These are phyloP conservation scores for Biscogniauxia mediterranea DNA, from an alignment of 2,329 filamentous ascomycete species.

Conservation along the genomic window DNA sequence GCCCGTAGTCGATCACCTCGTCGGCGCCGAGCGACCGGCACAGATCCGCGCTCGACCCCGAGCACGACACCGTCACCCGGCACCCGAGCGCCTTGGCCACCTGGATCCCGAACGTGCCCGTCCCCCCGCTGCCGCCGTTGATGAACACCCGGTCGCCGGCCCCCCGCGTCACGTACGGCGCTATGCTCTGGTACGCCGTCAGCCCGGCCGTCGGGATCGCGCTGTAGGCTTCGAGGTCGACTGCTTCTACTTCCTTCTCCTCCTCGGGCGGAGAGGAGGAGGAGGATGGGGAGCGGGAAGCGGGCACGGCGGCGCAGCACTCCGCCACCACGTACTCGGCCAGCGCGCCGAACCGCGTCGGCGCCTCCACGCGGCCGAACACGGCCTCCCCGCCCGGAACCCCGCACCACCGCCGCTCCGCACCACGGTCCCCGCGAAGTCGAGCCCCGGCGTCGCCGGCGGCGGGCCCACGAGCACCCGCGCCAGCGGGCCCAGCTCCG, in stretches of 20 bases:
- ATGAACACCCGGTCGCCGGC: slow-evolving; percentile 57
- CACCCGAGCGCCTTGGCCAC: slow-evolving; percentile 61
- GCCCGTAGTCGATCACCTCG: slow-evolving; percentile 60
- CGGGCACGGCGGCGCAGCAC: slow-evolving; percentile 36
- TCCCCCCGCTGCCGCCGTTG: slow-evolving; percentile 64
- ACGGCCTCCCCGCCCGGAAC: slow-evolving; percentile 43
- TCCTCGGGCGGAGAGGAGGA: not conserved
- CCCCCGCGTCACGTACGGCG: slow-evolving; percentile 45
- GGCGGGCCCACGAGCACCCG: slow-evolving; percentile 38
- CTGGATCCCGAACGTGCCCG: slow-evolving; percentile 60
- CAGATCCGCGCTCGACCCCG: slow-evolving; percentile 53
- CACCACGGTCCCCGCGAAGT: slow-evolving; percentile 46
- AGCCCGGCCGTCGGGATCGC: slow-evolving; percentile 42
- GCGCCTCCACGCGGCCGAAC: slow-evolving; percentile 38
- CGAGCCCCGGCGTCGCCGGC: slow-evolving; percentile 48
- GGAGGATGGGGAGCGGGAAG: slow-evolving; percentile 1
- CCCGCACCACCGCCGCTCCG: not conserved
- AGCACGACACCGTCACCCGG: slow-evolving; percentile 59
- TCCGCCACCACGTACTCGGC: slow-evolving; percentile 39
- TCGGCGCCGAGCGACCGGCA: slow-evolving; percentile 61
- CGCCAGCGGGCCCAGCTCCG: slow-evolving; percentile 46
- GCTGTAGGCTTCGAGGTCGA: slow-evolving; percentile 28
- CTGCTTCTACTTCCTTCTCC: slow-evolving; percentile 32
- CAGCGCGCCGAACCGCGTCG: slow-evolving; percentile 39
- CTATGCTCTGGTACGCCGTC: slow-evolving; percentile 47